Base-by-base conservation (phyloP, 805 yeast genomes). In the Kregervanrija fluxuum region DNA sequence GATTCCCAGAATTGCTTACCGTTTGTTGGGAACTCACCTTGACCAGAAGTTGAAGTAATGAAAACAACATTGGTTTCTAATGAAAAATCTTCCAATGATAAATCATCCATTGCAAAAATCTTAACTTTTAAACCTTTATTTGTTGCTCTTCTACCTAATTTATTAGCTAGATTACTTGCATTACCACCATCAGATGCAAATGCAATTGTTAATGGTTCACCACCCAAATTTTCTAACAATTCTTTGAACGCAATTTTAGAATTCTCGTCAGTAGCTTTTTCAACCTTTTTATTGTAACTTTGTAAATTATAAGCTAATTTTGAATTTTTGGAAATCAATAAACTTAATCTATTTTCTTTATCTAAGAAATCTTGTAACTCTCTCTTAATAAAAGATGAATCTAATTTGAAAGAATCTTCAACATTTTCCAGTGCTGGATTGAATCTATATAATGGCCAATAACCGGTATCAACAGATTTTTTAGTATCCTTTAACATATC, bases 181-280 rank as follows among this genome's bases (percentile, higher is more conserved):
- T 79, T 84, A 42, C 96, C 96, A 60, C 95, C 95, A 59, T 88
- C 96, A 15, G 95, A 86, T 5, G 96, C 96, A 66, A 76, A 88
- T 16, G 88, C 82, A 49, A 88, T 75, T 11, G 91, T 82, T 49
- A 89, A 64, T 41, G 97, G 97, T 31, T 96, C 96, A 33, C 98
- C 97, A 31, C 88, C 78, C 48, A 91, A 71, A 17, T 95, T 95
- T 53, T 85, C 95, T 40, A 91, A 71, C 47, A 91, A 72, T 58
- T 80, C 75, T 48, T 77, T 73, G 63, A 76, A 88, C 1, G 97
- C 93, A 40, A 76, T 81, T 58, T 82, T 83, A 12, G 96, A 90
- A 54, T 79, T 74, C 47, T 67, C 65, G 40, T 51, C 40, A 17
- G 55, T 49, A 47, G 73, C 74, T 66, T 85, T 93, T 52, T 73